Conservation (phyloP, 148 eudicot species). For the Silene latifolia region DNA sequence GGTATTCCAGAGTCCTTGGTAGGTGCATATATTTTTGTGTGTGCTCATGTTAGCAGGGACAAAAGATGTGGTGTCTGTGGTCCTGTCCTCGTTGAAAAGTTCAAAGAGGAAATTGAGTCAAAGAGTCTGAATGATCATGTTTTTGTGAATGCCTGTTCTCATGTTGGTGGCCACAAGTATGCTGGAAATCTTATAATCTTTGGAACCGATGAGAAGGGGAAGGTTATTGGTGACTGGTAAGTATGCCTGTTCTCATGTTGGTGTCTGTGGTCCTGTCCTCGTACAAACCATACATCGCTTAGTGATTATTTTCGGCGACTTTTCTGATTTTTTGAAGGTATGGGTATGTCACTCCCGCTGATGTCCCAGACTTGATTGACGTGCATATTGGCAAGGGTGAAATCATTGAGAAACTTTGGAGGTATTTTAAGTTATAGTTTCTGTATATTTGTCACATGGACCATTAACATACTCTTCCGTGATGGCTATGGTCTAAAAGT, state of each 20-base stretch:
- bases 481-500: background rate
- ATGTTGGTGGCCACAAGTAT: conserved; percentile 95
- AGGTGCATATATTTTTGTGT: conserved; percentile 80
- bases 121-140: conserved; percentile 58
- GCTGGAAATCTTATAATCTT: conserved; percentile 90
- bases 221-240: conserved; percentile 86
- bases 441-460: background rate
- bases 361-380: conserved; percentile 74
- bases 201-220: conserved; percentile 65
- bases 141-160: conserved; percentile 84
- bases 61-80: conserved; percentile 96
- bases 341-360: conserved; percentile 89
- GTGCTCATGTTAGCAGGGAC: conserved; percentile 84
- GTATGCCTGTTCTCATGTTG: no score
- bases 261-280: no score
- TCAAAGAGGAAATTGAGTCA: conserved; percentile 56
- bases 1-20: conserved; percentile 59
- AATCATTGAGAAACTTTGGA: conserved; percentile 81
- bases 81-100: conserved; percentile 77
- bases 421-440: conserved; percentile 41
- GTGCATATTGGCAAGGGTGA: conserved; percentile 76
- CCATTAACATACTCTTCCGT: background rate
- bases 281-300: background rate
- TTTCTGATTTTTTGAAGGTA: conserved; percentile 54
- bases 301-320: conserved; percentile 1